These are phyloP conservation scores for Myriosclerotinia duriaeana DNA, from an alignment of 2,329 filamentous ascomycete species.

Conservation along the genomic window DNA sequence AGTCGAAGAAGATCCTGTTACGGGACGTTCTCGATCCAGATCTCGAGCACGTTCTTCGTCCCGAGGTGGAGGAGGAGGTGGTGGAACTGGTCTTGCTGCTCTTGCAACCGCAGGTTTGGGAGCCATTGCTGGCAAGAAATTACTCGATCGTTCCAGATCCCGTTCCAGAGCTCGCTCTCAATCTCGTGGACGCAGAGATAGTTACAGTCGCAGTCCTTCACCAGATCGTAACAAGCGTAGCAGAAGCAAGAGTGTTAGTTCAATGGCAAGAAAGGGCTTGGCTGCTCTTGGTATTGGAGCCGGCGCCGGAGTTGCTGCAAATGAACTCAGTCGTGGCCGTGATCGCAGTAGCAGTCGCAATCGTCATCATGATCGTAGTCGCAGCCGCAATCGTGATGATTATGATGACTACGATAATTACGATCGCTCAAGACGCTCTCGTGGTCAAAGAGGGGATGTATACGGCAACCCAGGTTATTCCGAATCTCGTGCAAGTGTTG, in stretches of 20 bases:
- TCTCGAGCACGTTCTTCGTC: conserved; percentile 63
- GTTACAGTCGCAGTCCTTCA: conserved; percentile 39
- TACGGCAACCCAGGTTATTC: conserved; percentile 38
- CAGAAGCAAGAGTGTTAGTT: conserved; percentile 66
- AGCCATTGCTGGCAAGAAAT: conserved; percentile 61
- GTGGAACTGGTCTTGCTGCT: conserved; percentile 57
- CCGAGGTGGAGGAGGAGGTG: conserved; percentile 45
- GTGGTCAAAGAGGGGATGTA: conserved; percentile 28
- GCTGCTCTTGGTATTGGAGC: conserved; percentile 61
- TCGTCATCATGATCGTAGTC: conserved; percentile 30
- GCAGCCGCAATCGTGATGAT: conserved; percentile 32
- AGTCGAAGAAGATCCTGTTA: conserved; percentile 49
- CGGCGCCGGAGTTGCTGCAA: conserved; percentile 42
- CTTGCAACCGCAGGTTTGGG: conserved; percentile 62
- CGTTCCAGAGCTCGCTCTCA: conserved; percentile 45
- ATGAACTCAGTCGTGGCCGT: conserved; percentile 28
- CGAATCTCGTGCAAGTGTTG: conserved; percentile 36
- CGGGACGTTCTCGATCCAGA: conserved; percentile 65
- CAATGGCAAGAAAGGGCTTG: conserved; percentile 59
- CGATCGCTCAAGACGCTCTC: conserved; percentile 23
- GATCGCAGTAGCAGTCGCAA: conserved; percentile 33
- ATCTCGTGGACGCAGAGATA: conserved; percentile 35
- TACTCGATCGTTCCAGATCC: conserved; percentile 53
- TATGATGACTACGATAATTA: conserved; percentile 35
- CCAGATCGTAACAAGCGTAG: conserved; percentile 47